Percentiles rank a stretch among this genome's conserved stretches.
phyloP scores from a whole-genome alignment of 2,329 filamentous ascomycete genomes.

The Aspergillus aculeatus region DNA sequence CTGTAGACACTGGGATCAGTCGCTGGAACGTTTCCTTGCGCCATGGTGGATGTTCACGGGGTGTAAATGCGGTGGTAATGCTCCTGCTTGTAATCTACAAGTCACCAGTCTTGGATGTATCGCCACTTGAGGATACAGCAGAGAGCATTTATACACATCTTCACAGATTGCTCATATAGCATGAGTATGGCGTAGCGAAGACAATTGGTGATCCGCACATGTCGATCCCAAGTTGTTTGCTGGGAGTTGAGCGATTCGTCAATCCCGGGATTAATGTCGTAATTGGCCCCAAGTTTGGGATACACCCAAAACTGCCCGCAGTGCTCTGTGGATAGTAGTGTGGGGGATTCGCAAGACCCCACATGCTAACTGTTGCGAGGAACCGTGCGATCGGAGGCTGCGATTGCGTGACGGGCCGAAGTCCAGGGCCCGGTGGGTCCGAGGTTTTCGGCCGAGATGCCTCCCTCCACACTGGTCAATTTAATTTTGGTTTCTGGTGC shows the following conservation, averaged over 20 bases:
- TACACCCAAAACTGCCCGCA: neutral
- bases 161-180: neutral
- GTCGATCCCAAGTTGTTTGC: neutral
- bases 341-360: neutral
- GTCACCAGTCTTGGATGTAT: neutral
- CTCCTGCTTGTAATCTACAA: neutral
- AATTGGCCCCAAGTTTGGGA: neutral
- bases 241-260: neutral
- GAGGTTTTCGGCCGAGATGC: too few species aligned
- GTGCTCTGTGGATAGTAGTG: neutral
- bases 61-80: neutral
- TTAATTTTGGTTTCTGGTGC: too few species aligned
- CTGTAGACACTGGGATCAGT: conserved; percentile 45
- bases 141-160: neutral
- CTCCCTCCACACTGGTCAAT: too few species aligned
- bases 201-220: neutral
- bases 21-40: conserved; percentile 17
- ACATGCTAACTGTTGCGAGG: too few species aligned
- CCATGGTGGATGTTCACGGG: conserved; percentile 11
- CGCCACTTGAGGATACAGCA: neutral
- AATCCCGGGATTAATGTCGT: neutral
- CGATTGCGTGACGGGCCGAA: neutral
- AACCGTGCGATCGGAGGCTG: neutral
- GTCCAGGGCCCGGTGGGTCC: too few species aligned
- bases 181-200: neutral